Percentiles rank a stretch among this genome's conserved stretches.
These are phyloP conservation scores for Tetrapisispora fleetii DNA, from an alignment of 805 yeast species.

Conservation along the genomic window DNA sequence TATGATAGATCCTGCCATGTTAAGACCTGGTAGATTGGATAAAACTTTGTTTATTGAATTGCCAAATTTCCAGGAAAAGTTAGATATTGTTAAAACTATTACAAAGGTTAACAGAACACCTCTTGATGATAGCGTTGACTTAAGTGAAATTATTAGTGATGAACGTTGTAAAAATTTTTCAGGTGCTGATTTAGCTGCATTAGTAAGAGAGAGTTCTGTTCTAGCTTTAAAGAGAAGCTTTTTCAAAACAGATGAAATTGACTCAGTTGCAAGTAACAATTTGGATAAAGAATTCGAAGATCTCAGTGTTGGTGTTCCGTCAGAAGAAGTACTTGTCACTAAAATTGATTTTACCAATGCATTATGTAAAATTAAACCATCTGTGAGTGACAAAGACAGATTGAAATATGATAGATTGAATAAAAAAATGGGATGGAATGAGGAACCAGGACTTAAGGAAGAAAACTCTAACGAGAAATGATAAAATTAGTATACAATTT, in stretches of 20 bases:
- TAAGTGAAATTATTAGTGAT: slow-evolving; percentile 55
- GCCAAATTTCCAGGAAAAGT: slow-evolving; percentile 69
- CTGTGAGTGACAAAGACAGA: slow-evolving; percentile 82
- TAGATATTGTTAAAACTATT: slow-evolving; percentile 73
- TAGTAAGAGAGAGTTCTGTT: slow-evolving; percentile 92
- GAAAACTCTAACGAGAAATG: background rate
- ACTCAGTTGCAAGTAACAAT: slow-evolving; percentile 37
- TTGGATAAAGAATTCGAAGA: slow-evolving; percentile 34
- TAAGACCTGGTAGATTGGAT: slow-evolving; percentile 92
- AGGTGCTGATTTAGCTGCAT: slow-evolving; percentile 91
- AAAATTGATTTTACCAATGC: slow-evolving; percentile 62
- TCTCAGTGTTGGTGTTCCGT: slow-evolving; percentile 27
- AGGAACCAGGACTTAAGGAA: slow-evolving; percentile 27
- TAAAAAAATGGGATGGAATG: slow-evolving; percentile 66
- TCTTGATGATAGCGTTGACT: slow-evolving; percentile 48
- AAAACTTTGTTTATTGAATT: slow-evolving; percentile 86
- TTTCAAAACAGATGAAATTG: slow-evolving; percentile 39
- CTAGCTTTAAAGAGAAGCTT: slow-evolving; percentile 69
- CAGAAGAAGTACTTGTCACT: slow-evolving; percentile 43
- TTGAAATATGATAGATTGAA: slow-evolving; percentile 64
- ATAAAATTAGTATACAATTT: background rate
- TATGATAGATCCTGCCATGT: slow-evolving; percentile 97
- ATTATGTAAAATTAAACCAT: slow-evolving; percentile 67
- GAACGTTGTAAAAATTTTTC: slow-evolving; percentile 80
- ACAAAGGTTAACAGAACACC: slow-evolving; percentile 71